Conservation (phyloP, 2,329 filamentous ascomycete species). For the Colletotrichum australisinense region DNA sequence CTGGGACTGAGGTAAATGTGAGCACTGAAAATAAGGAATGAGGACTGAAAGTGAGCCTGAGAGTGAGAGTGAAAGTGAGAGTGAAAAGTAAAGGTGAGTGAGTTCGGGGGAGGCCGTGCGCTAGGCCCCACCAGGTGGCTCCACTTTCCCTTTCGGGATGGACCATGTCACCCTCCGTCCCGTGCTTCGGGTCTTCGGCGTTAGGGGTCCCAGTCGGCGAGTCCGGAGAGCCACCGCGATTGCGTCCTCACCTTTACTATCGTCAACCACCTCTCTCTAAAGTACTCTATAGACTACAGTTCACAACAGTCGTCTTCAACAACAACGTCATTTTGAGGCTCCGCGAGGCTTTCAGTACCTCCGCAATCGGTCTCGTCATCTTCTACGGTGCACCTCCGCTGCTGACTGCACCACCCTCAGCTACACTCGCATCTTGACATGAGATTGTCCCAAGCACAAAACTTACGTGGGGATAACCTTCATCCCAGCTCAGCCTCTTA, state of each 20-base stretch:
- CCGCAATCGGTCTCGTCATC: neutral
- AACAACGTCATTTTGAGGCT: neutral
- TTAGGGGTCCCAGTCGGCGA: slow-evolving; percentile 5
- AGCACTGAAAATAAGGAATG: neutral
- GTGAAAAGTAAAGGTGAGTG: neutral
- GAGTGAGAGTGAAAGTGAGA: neutral
- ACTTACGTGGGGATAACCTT: neutral
- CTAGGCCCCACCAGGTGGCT: slow-evolving; percentile 13
- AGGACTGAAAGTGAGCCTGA: too few relatives aligned
- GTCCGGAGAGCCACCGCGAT: slow-evolving; percentile 5
- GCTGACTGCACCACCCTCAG: neutral
- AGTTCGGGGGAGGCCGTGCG: slow-evolving; percentile 25
- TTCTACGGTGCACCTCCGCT: neutral
- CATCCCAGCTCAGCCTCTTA: neutral
- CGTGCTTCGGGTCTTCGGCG: slow-evolving; percentile 11
- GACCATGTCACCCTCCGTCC: neutral
- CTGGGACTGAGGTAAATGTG: too few relatives aligned
- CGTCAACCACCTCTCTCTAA: neutral
- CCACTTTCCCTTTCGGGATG: neutral
- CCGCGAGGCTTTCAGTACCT: neutral
- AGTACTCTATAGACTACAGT: too few relatives aligned
- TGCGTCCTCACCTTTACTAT: neutral
- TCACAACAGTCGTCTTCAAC: neutral
- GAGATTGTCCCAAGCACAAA: neutral
- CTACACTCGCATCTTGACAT: neutral